Conservation (phyloP, 768 basidiomycete species). For the Antrodiella citrinella region DNA sequence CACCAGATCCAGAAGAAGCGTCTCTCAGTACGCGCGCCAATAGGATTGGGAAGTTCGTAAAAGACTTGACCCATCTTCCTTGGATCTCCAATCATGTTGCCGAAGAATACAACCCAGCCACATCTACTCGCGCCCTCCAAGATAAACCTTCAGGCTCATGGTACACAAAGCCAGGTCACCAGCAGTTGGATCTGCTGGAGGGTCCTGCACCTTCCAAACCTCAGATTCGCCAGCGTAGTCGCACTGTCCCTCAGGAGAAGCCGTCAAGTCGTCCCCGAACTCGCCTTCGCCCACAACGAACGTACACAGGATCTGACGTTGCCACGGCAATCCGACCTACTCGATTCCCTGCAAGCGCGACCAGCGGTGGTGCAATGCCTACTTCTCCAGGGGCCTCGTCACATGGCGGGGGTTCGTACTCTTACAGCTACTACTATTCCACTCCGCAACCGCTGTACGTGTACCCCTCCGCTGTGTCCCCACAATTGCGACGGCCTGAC, state of each 20-base stretch:
- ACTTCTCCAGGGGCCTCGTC: slow-evolving; percentile 14
- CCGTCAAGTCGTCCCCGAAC: slow-evolving; percentile 3
- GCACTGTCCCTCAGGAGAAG: background rate
- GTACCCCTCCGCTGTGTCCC: slow-evolving; percentile 12
- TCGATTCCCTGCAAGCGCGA: slow-evolving; percentile 2
- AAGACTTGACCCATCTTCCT: slow-evolving; percentile 26
- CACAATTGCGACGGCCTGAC: slow-evolving; percentile 1
- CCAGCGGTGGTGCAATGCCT: slow-evolving; percentile 1
- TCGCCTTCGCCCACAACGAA: background rate
- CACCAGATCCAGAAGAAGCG: slow-evolving; percentile 15
- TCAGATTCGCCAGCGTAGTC: background rate
- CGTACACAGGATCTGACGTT: slow-evolving; percentile 5
- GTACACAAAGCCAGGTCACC: slow-evolving; percentile 17
- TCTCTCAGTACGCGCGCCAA: slow-evolving; percentile 23
- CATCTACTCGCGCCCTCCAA: slow-evolving; percentile 16
- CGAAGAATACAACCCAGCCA: slow-evolving; percentile 25
- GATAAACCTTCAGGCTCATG: slow-evolving; percentile 16
- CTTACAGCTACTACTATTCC: slow-evolving; percentile 17
- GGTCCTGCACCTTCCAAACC: slow-evolving; percentile 1
- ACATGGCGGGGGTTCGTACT: slow-evolving; percentile 13
- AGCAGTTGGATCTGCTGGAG: slow-evolving; percentile 19
- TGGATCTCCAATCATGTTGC: slow-evolving; percentile 29
- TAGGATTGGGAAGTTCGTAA: slow-evolving; percentile 24
- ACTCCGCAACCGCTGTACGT: slow-evolving; percentile 16
- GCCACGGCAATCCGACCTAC: slow-evolving; percentile 6